Percentiles rank a stretch among this genome's conserved stretches.
phyloP scores from a whole-genome alignment of 257 asterid genomes.

The Hygrophila difformis region DNA sequence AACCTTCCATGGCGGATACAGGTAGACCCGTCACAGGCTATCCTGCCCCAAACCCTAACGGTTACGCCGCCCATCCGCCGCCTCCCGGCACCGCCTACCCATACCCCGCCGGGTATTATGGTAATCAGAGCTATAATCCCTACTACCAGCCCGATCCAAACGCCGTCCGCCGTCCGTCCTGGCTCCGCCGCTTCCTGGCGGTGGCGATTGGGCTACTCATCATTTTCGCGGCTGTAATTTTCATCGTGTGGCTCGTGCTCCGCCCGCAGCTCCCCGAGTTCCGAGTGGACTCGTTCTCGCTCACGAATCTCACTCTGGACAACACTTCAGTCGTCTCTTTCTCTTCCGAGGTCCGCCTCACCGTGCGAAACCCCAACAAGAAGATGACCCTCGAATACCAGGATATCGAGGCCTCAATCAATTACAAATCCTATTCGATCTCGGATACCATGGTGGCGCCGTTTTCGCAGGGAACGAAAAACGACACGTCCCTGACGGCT shows the following conservation, averaged over 20 bases:
- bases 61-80: conserved; percentile 26
- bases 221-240: conserved; percentile 28
- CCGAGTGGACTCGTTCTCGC: conserved; percentile 43
- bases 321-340: conserved; percentile 22
- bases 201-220: conserved; percentile 29
- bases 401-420: conserved; percentile 23
- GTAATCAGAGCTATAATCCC: conserved; percentile 18
- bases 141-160: conserved; percentile 21
- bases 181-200: conserved; percentile 51
- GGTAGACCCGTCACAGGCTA: conserved; percentile 56
- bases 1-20: conserved; percentile 29
- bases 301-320: conserved; percentile 32
- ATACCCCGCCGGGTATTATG: conserved; percentile 17
- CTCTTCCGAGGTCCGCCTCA: conserved; percentile 29
- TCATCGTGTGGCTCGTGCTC: conserved; percentile 54
- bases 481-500: conserved; percentile 30
- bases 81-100: conserved; percentile 33
- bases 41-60: conserved; percentile 27
- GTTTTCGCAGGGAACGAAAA: conserved; percentile 34
- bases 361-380: conserved; percentile 51
- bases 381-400: conserved; percentile 39
- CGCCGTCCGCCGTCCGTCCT: conserved; percentile 33
- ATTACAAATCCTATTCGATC: conserved; percentile 17
- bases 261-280: conserved; percentile 61
- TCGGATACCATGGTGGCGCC: conserved; percentile 40